Conservation (phyloP, 1,284 basidiomycete species). For the Cutaneotrichosporon sp. region DNA sequence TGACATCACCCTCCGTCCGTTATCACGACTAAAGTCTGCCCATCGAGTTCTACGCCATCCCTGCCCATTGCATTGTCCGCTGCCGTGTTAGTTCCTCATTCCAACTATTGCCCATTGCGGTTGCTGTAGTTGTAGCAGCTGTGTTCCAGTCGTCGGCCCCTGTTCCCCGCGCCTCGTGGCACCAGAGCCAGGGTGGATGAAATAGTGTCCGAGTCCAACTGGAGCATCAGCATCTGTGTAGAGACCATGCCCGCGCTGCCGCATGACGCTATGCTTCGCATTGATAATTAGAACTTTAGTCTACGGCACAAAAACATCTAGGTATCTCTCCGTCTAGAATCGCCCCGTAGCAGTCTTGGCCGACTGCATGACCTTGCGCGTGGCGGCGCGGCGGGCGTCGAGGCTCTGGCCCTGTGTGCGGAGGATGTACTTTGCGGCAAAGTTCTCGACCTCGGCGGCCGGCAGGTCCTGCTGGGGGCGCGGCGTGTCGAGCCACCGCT, state of each 20-base stretch:
- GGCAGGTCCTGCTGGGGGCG: not conserved
- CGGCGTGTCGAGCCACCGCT: constrained; percentile 27
- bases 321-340: constrained; percentile 24
- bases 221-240: too few species aligned
- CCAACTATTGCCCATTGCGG: too few species aligned
- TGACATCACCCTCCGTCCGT: too few species aligned
- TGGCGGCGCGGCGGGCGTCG: constrained; percentile 30
- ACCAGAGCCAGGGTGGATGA: too few species aligned
- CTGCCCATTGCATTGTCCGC: too few species aligned
- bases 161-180: too few species aligned
- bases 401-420: constrained; percentile 24
- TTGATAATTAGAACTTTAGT: not conserved
- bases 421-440: constrained; percentile 42
- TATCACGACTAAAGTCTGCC: too few species aligned
- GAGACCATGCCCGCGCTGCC: not conserved
- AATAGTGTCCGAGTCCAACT: too few species aligned
- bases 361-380: constrained; percentile 35
- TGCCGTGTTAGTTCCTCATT: too few species aligned
- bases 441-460: constrained; percentile 21
- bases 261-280: not conserved
- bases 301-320: not conserved
- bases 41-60: too few species aligned
- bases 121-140: too few species aligned
- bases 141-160: too few species aligned
- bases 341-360: constrained; percentile 39